Conservation (phyloP, 2,329 filamentous ascomycete genomes). For the Monosporascus sp. region DNA sequence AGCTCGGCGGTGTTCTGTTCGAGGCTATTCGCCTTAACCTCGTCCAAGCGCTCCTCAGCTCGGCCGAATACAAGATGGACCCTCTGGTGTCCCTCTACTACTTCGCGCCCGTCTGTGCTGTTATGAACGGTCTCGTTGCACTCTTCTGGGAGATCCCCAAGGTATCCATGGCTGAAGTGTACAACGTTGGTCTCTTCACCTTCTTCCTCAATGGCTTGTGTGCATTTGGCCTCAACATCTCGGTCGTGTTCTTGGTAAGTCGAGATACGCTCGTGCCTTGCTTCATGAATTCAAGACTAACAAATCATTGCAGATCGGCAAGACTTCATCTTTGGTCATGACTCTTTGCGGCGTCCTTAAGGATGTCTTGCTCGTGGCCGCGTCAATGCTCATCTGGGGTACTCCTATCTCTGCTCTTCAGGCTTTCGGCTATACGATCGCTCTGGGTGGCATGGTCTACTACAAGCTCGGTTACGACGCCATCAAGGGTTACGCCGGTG, state of each 20-base stretch:
- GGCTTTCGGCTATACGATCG: constrained; percentile 79
- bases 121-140: constrained; percentile 72
- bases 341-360: constrained; percentile 85
- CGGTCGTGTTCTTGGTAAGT: constrained; percentile 78
- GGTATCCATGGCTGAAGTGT: constrained; percentile 63
- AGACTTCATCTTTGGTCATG: constrained; percentile 79
- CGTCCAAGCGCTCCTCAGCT: constrained; percentile 77
- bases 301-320: constrained; percentile 63
- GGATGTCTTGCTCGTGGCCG: constrained; percentile 75
- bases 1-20: constrained; percentile 72
- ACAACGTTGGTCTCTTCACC: constrained; percentile 65
- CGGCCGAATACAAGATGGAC: constrained; percentile 87
- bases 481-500: constrained; percentile 70
- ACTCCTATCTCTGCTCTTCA: constrained; percentile 70
- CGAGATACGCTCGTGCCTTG: background rate
- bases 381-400: constrained; percentile 77
- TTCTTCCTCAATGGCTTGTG: constrained; percentile 72
- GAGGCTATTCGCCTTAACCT: constrained; percentile 79
- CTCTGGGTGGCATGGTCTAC: constrained; percentile 72
- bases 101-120: constrained; percentile 77
- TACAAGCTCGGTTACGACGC: constrained; percentile 83
- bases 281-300: constrained; percentile 18
- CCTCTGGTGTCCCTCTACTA: constrained; percentile 85
- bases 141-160: constrained; percentile 68
- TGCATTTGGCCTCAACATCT: constrained; percentile 78